Percentiles rank a stretch among this genome's conserved stretches.
phyloP scores from a whole-genome alignment of 1,284 basidiomycete genomes.

The Ceratobasidium sp. region DNA sequence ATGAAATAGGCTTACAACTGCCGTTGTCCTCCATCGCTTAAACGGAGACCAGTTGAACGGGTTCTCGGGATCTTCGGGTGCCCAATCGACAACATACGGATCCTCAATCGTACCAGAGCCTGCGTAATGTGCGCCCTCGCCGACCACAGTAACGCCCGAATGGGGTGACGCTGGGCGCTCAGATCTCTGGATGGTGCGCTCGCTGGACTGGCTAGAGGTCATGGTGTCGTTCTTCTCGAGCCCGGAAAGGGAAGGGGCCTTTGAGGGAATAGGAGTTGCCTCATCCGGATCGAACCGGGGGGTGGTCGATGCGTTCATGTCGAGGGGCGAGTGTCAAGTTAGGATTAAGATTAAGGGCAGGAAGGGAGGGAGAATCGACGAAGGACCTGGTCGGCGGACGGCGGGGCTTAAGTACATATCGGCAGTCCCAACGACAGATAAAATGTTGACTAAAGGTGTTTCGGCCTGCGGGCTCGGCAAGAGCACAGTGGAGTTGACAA shows the following conservation, averaged over 20 bases:
- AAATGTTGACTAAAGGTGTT: conserved; percentile 40
- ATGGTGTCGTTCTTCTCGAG: conserved; percentile 19
- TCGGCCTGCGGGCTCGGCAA: conserved; percentile 25
- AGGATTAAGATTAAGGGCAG: conserved; percentile 3
- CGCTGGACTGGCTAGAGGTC: not conserved
- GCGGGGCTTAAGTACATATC: conserved; percentile 13
- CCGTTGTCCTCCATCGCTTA: too few relatives aligned
- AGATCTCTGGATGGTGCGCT: not conserved
- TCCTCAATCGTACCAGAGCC: conserved; percentile 62
- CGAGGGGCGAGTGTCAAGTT: too few relatives aligned
- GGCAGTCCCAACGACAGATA: conserved; percentile 16
- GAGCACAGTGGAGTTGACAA: conserved; percentile 19
- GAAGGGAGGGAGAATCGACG: conserved; percentile 8
- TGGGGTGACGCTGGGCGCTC: conserved; percentile 6
- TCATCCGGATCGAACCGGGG: conserved; percentile 39
- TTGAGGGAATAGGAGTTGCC: conserved; percentile 39
- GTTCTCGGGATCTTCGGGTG: conserved; percentile 28
- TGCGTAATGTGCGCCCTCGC: conserved; percentile 23
- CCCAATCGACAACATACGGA: conserved; percentile 58
- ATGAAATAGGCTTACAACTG: conserved; percentile 1
- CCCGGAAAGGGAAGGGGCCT: conserved; percentile 36
- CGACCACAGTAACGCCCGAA: conserved; percentile 35
- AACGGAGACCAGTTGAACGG: conserved; percentile 38
- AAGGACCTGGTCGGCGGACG: not conserved
- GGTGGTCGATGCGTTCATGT: conserved; percentile 26